phyloP scores from a whole-genome alignment of 306 rosid species.

The Gillenia trifoliata region DNA sequence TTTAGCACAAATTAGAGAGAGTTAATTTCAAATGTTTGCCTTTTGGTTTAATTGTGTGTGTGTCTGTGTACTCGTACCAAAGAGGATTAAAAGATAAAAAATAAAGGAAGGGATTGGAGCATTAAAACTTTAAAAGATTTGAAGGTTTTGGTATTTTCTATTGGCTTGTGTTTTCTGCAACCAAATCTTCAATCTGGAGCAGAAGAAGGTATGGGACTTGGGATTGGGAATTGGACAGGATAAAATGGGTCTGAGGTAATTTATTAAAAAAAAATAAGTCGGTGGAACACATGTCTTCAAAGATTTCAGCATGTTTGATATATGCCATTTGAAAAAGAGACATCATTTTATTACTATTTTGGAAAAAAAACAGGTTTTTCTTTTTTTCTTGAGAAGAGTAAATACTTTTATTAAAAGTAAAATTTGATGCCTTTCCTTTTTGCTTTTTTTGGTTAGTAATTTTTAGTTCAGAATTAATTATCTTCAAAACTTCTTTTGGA shows the following conservation, averaged over 20 bases:
- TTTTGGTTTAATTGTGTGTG: neutral
- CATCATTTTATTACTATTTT: neutral
- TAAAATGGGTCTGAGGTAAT: neutral
- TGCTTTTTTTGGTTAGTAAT: neutral
- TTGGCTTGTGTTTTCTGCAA: neutral
- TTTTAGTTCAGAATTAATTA: too few species aligned
- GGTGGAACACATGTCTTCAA: neutral
- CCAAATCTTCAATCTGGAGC: conserved; percentile 2
- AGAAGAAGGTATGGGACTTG: neutral
- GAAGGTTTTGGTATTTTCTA: neutral
- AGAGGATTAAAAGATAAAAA: neutral
- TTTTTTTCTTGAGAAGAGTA: neutral
- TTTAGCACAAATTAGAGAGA: neutral
- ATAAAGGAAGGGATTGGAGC: neutral
- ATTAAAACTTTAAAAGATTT: neutral
- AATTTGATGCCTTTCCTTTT: neutral
- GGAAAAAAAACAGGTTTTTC: neutral
- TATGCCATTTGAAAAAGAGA: neutral
- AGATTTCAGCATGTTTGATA: conserved; percentile 10
- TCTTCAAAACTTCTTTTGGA: too few species aligned
- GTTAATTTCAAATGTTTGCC: neutral
- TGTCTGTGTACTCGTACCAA: neutral
- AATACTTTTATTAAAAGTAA: neutral
- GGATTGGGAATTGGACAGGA: neutral
- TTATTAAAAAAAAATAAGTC: neutral